Evolutionary conservation across 2,329 filamentous ascomycete genomes (phyloP), one percentile per base, ranked within the genome.

Genomic region (Stagonosporopsis vannaccii): DNA sequence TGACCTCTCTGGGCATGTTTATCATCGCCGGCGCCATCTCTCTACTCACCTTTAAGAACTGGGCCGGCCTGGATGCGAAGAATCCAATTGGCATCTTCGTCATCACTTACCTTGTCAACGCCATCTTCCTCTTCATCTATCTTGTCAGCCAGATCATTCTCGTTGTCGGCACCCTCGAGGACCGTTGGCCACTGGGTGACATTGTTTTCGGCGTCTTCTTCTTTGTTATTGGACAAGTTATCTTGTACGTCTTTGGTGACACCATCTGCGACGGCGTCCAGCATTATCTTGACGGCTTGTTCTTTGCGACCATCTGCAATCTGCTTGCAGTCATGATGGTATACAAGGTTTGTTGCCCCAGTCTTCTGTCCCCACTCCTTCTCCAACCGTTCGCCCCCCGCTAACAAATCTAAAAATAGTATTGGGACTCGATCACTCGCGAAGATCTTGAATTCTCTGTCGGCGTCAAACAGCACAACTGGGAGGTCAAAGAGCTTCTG

Each of bases 391-490:
- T 48, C 20, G 30, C 37, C 26, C 11, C 28, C 26, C 36, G 55
- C 68, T 71, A 61, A 72, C 58, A 20, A 9, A 17, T 26, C 45
- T 54, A 60, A 60, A 52, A 55, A 59, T 55, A 95, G 92, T 99
- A 96, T 82, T 99, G 95, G 95, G 95, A 99, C 74, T 97, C 93
- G 15, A 99, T 99, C 77, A 99, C 95, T 20, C 92, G 91, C 73
- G 95, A 99, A 79, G 95, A 99, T 76, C 88, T 99, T 64, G 95
- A 99, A 75, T 99, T 99, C 78, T 97, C 92, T 2, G 95, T 99
- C 45, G 94, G 94, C 63, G 92, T 92, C 56, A 91, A 94, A 76
- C 90, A 91, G 79, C 96, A 97, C 80, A 97, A 95, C 76, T 99
- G 95, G 95, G 95, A 99, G 74, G 90, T 98, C 73, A 98, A 98